Conservation (phyloP, 345 rosid genomes). For the Populus tremula region DNA sequence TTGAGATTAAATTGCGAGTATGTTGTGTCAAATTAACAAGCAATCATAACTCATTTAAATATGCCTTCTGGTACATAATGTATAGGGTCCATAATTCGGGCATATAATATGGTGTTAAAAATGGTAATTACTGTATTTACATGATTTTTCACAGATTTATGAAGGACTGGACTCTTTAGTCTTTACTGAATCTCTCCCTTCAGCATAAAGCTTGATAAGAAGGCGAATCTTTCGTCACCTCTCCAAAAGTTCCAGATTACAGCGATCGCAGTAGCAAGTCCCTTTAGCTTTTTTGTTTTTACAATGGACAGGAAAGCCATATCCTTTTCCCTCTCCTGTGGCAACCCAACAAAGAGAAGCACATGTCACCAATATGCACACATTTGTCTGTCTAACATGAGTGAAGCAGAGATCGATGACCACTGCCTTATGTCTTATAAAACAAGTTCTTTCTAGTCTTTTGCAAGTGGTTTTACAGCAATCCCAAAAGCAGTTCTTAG, state of each 20-base stretch:
- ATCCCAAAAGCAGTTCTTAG: not conserved
- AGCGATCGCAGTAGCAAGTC: not conserved
- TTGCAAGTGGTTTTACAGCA: not conserved
- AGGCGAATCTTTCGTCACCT: not conserved
- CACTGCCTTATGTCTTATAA: not conserved
- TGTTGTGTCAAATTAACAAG: too few species aligned
- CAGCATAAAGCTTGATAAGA: not conserved
- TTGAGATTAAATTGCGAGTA: too few species aligned
- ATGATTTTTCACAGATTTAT: not conserved
- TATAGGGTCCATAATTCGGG: too few species aligned
- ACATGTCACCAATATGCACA: not conserved
- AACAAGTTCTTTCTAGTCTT: not conserved
- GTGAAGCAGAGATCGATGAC: too few species aligned
- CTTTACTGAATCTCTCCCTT: not conserved
- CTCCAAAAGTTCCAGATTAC: not conserved
- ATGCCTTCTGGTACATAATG: too few species aligned
- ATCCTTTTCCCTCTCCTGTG: not conserved
- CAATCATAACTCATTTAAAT: too few species aligned
- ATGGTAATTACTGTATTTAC: too few species aligned
- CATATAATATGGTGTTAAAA: too few species aligned
- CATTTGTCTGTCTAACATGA: not conserved
- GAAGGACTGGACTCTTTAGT: not conserved
- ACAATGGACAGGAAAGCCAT: slow-evolving; percentile 9
- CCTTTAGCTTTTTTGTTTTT: not conserved
- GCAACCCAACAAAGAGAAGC: not conserved